Percentiles rank a stretch among this genome's conserved stretches.
Conservation (phyloP, 2,329 filamentous ascomycete species). For the Paracamarosporium sp. region DNA sequence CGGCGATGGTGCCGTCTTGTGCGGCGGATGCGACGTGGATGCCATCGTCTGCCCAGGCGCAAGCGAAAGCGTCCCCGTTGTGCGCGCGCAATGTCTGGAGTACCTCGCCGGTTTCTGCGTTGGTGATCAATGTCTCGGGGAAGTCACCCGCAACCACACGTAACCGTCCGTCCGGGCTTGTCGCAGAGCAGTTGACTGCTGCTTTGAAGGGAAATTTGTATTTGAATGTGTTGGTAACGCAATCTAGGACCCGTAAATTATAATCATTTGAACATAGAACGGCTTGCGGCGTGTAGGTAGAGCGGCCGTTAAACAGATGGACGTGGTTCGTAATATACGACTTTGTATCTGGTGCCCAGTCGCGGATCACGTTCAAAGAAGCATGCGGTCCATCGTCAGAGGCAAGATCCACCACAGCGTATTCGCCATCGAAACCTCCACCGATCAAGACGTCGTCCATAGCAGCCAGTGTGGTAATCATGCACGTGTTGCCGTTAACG, state of each 20-base stretch:
- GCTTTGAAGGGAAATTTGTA: slow-evolving; percentile 63
- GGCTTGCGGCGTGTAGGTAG: slow-evolving; percentile 56
- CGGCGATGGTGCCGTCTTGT: slow-evolving; percentile 74
- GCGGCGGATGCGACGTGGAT: slow-evolving; percentile 78
- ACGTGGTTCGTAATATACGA: slow-evolving; percentile 66
- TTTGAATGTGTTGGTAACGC: slow-evolving; percentile 64
- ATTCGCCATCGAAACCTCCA: slow-evolving; percentile 65
- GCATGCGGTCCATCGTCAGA: slow-evolving; percentile 41
- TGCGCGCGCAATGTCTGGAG: slow-evolving; percentile 68
- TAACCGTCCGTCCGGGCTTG: slow-evolving; percentile 74
- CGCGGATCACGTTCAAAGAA: slow-evolving; percentile 56
- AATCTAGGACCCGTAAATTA: slow-evolving; percentile 62
- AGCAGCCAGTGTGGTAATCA: slow-evolving; percentile 61
- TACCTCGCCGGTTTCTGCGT: slow-evolving; percentile 70
- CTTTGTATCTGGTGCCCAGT: slow-evolving; percentile 54
- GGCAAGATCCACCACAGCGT: slow-evolving; percentile 56
- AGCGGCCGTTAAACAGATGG: slow-evolving; percentile 58
- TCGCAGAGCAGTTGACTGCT: slow-evolving; percentile 75
- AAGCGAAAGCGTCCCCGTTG: slow-evolving; percentile 75
- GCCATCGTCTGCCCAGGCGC: slow-evolving; percentile 80
- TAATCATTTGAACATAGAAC: slow-evolving; percentile 66
- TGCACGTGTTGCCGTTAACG: slow-evolving; percentile 49
- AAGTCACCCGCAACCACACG: slow-evolving; percentile 77
- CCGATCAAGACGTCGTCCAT: slow-evolving; percentile 58
- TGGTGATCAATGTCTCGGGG: slow-evolving; percentile 69